Percentiles rank a stretch among this genome's conserved stretches.
phyloP scores from a whole-genome alignment of 805 yeast species.

The Candida xiaguanensis region DNA sequence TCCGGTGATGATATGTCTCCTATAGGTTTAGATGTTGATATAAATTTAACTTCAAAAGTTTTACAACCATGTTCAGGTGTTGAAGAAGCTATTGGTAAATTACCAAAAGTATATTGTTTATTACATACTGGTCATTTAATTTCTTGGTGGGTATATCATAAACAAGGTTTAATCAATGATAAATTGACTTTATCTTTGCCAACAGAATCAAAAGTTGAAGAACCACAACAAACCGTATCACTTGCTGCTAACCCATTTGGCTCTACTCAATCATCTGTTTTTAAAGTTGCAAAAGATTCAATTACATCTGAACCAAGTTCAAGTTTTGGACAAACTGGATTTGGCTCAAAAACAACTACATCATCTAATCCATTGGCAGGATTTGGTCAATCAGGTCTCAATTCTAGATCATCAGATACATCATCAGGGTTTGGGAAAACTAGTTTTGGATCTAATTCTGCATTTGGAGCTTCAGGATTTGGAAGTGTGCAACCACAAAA shows the following conservation, averaged over 20 bases:
- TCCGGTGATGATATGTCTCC: constrained; percentile 68
- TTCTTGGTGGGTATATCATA: constrained; percentile 63
- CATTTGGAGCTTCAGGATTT: constrained; percentile 9
- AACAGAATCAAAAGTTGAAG: not conserved
- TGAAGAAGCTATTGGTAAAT: constrained; percentile 49
- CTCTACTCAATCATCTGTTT: constrained; percentile 12
- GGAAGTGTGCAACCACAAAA: constrained; percentile 1
- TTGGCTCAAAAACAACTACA: constrained; percentile 3
- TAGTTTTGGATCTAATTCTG: constrained; percentile 1
- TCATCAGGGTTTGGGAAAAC: constrained; percentile 5
- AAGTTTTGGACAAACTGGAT: constrained; percentile 9
- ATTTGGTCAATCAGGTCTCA: constrained; percentile 11
- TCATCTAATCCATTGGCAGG: constrained; percentile 7
- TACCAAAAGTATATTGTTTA: constrained; percentile 64
- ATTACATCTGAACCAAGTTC: constrained; percentile 12
- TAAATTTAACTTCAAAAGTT: constrained; percentile 39
- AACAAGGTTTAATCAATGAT: constrained; percentile 43
- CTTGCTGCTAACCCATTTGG: constrained; percentile 14
- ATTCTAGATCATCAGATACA: not conserved
- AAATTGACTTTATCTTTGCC: constrained; percentile 20
- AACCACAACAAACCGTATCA: not conserved
- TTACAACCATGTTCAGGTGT: constrained; percentile 55
- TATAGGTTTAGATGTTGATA: constrained; percentile 65
- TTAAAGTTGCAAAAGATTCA: constrained; percentile 6
- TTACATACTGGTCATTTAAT: constrained; percentile 61